A percentile compares a stretch with the other conserved stretches of the same genome.
Conservation (phyloP, 2,329 filamentous ascomycete genomes). For the Paecilomyces niveus region DNA sequence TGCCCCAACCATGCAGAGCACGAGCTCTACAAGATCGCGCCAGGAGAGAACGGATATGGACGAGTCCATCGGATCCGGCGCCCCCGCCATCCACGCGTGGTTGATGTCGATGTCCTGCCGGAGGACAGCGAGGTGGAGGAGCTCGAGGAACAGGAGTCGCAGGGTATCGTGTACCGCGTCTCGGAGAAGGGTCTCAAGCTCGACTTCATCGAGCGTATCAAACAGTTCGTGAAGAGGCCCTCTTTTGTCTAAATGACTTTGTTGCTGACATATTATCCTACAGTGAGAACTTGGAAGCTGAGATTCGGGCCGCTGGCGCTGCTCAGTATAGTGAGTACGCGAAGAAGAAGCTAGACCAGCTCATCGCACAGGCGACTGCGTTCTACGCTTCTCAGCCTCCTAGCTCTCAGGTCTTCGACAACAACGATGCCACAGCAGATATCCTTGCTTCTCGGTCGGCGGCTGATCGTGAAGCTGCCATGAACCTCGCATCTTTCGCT, state of each 20-base stretch:
- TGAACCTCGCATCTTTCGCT: slow-evolving; percentile 25
- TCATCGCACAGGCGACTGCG: slow-evolving; percentile 15
- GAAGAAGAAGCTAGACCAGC: slow-evolving; percentile 15
- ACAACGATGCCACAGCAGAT: slow-evolving; percentile 12
- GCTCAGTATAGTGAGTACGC: slow-evolving; percentile 18
- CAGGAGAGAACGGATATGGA: slow-evolving; percentile 49
- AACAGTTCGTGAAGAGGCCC: slow-evolving; percentile 25
- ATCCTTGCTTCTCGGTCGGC: slow-evolving; percentile 18
- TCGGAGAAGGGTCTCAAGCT: slow-evolving; percentile 59
- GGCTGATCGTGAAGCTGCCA: slow-evolving; percentile 24
- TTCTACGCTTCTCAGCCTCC: slow-evolving; percentile 21
- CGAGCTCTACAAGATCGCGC: slow-evolving; percentile 46
- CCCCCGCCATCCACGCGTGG: slow-evolving; percentile 45
- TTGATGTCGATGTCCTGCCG: slow-evolving; percentile 61
- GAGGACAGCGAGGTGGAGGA: slow-evolving; percentile 46
- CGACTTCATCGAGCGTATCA: slow-evolving; percentile 63
- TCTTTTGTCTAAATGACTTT: not conserved
- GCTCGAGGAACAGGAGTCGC: slow-evolving; percentile 54
- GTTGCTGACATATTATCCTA: slow-evolving; percentile 6
- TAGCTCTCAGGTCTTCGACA: slow-evolving; percentile 5
- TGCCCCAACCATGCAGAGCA: slow-evolving; percentile 84
- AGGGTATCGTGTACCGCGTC: slow-evolving; percentile 60
- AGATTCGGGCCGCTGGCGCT: slow-evolving; percentile 13
- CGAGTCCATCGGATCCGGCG: slow-evolving; percentile 25
- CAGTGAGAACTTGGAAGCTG: slow-evolving; percentile 15